Percentiles rank a stretch among this genome's conserved stretches.
Evolutionary conservation across 495 filamentous ascomycete species (phyloP).

Genomic region (Xylaria curta): DNA sequence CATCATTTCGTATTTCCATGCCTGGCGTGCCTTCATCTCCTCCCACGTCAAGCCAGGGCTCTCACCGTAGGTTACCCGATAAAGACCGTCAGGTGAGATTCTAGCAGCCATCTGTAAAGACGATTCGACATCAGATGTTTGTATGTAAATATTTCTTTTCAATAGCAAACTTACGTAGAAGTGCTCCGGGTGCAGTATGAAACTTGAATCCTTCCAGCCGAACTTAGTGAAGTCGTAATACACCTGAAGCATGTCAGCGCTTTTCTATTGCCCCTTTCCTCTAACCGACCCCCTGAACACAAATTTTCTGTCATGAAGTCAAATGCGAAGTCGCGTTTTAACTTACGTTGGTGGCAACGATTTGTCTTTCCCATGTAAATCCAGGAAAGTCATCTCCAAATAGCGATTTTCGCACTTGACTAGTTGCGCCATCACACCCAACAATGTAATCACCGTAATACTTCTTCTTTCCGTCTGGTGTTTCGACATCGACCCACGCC

Average conservation of each 20-base stretch:
- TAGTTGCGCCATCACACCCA: slow-evolving; percentile 66
- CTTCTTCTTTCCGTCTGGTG: slow-evolving; percentile 45
- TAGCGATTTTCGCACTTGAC: slow-evolving; percentile 57
- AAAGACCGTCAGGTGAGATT: slow-evolving; percentile 63
- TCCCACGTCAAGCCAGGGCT: slow-evolving; percentile 56
- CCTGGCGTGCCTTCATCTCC: slow-evolving; percentile 60
- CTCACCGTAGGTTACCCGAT: slow-evolving; percentile 67
- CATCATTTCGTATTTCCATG: slow-evolving; percentile 59
- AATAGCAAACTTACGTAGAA: slow-evolving; percentile 48
- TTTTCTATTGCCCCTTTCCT: background rate
- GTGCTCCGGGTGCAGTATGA: slow-evolving; percentile 64
- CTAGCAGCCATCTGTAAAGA: slow-evolving; percentile 59
- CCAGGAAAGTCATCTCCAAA: slow-evolving; percentile 67
- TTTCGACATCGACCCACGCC: slow-evolving; percentile 58
- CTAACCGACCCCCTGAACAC: background rate
- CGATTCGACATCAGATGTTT: background rate
- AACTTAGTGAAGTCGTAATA: slow-evolving; percentile 63
- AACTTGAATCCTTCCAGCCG: slow-evolving; percentile 62
- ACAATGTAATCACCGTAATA: slow-evolving; percentile 63
- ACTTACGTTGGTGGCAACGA: slow-evolving; percentile 67
- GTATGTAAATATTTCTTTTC: background rate
- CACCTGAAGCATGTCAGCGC: slow-evolving; percentile 43
- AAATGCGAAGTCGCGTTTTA: background rate
- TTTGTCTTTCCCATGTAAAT: slow-evolving; percentile 63
- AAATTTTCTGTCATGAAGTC: background rate